Evolutionary conservation across 2,329 filamentous ascomycete genomes (phyloP).

Genomic region (Rhinocladiella similis): DNA sequence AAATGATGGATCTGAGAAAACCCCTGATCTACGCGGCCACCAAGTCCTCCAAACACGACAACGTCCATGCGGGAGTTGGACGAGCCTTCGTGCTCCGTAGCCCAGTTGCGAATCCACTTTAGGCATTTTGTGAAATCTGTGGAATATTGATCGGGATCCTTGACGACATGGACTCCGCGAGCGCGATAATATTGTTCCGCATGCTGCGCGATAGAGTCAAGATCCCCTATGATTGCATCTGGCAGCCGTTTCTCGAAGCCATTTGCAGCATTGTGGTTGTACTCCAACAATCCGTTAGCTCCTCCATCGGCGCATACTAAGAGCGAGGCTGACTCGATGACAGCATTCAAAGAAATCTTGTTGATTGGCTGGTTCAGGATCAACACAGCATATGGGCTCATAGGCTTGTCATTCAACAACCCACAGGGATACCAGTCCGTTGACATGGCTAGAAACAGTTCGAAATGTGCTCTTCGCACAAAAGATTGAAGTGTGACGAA

Average conservation of each 20-base stretch:
- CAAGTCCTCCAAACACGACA: slow-evolving; percentile 80
- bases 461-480: neutral
- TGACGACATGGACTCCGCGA: slow-evolving; percentile 62
- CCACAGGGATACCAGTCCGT: slow-evolving; percentile 23
- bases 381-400: slow-evolving; percentile 46
- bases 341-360: slow-evolving; percentile 39
- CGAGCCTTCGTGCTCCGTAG: slow-evolving; percentile 15
- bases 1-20: slow-evolving; percentile 87
- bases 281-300: slow-evolving; percentile 70
- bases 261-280: slow-evolving; percentile 7
- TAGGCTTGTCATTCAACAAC: slow-evolving; percentile 18
- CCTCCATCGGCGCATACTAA: slow-evolving; percentile 88
- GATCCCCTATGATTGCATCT: slow-evolving; percentile 79
- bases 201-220: slow-evolving; percentile 74
- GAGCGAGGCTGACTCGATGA: slow-evolving; percentile 53
- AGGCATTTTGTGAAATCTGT: slow-evolving; percentile 91
- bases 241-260: slow-evolving; percentile 49
- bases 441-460: neutral
- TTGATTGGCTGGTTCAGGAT: slow-evolving; percentile 64
- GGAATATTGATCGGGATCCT: slow-evolving; percentile 77
- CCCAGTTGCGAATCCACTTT: slow-evolving; percentile 52
- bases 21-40: slow-evolving; percentile 89
- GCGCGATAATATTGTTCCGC: slow-evolving; percentile 67
- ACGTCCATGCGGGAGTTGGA: slow-evolving; percentile 56
- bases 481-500: neutral